Evolutionary conservation across 1,284 basidiomycete species (phyloP), one percentile per base, ranked within the genome.

Genomic region (Chalciporus sp.): DNA sequence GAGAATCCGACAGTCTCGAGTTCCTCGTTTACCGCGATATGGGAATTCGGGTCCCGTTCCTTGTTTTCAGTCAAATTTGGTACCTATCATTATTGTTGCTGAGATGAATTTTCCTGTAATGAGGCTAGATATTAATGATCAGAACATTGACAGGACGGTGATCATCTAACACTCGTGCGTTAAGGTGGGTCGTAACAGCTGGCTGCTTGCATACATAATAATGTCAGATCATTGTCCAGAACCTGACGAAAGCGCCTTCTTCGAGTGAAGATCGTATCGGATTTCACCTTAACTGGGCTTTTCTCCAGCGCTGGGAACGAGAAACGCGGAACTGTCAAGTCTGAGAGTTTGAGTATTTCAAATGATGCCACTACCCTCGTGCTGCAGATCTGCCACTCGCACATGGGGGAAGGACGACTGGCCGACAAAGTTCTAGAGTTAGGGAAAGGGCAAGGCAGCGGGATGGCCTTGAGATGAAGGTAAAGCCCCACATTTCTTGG

Each of bases 101-200:
- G 50, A 43, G 46, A 58, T 55, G 53, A 62, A 43, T 48, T 42
- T 23, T 54, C 47, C 41, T 49, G 42, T 47, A 26, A 53, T 53
- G 47, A 35, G 44, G 33, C 29, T 33, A 51, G 45, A 51, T 42
- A 49, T 57, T 48, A 54, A 64, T 51, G 47, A 62, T 51, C 42
- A 46, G 28, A 51, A 6, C 23, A 23, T 6, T 23, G 23, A 41
- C 45, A 50, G 19, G 51, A 65, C 67, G 64, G 67, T 61, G 59
- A 67, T 68, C 66, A 58, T 42, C 53, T 37, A 9, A 50, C 45
- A 59, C 67, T 61, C 66, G 67, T 70, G 64, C 47, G n/a, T 67
- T 67, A 67, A 67, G 56, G 67, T 66, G 66, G 65, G 68, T 68
- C 60, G 46, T 51, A 37, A 47, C 52, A 44, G 26, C 52, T 14